These are phyloP conservation scores for Ophidiomyces ophidiicola DNA, from an alignment of 2,329 filamentous ascomycete species.

Conservation along the genomic window DNA sequence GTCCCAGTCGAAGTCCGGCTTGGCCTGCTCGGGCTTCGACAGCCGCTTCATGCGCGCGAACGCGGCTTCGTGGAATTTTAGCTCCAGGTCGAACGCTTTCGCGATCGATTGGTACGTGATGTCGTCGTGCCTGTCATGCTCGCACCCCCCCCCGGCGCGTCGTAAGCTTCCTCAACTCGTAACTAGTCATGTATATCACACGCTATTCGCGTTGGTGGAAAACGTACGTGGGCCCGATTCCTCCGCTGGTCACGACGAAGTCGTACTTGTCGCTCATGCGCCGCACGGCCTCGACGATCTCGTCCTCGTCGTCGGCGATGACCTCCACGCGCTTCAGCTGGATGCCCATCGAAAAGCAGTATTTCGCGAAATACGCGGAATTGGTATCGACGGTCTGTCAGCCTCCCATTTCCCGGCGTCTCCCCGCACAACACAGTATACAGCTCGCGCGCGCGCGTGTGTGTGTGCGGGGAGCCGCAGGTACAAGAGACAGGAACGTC, in stretches of 20 bases:
- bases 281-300: conserved; percentile 75
- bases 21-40: conserved; percentile 58
- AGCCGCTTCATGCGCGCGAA: conserved; percentile 73
- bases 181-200: background rate
- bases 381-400: conserved; percentile 53
- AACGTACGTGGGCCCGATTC: conserved; percentile 83
- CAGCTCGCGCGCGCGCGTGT: too few relatives aligned
- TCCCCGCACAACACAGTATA: background rate
- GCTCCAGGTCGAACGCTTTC: conserved; percentile 66
- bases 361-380: conserved; percentile 52
- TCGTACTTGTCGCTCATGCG: conserved; percentile 86
- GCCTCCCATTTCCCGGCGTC: background rate
- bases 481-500: too few relatives aligned
- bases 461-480: too few relatives aligned
- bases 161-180: too few relatives aligned
- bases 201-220: background rate
- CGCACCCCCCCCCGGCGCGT: too few relatives aligned
- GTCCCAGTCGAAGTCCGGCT: conserved; percentile 74
- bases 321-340: conserved; percentile 77
- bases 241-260: conserved; percentile 88
- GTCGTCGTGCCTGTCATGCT: conserved; percentile 70
- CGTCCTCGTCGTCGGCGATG: conserved; percentile 79
- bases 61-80: conserved; percentile 65
- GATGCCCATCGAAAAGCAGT: conserved; percentile 53
- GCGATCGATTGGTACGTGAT: conserved; percentile 94